Evolutionary conservation across 805 yeast species (phyloP).

Genomic region (Priceomyces medius): DNA sequence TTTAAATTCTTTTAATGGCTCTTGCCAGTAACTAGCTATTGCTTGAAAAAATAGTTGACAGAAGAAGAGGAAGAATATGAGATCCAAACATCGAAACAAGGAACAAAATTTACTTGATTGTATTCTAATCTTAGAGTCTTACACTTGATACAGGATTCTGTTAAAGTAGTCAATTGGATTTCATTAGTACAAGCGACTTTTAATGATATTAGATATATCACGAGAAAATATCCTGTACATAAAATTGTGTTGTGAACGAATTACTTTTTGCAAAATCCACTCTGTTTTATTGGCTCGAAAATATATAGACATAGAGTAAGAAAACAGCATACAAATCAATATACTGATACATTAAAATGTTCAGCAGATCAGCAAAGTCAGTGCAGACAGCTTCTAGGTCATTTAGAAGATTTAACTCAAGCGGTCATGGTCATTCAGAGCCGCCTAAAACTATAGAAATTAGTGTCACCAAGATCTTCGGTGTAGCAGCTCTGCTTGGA

Average conservation of each 20-base stretch:
- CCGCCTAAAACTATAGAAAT: slow-evolving; percentile 33
- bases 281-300: slow-evolving; percentile 4
- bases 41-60: too few species aligned
- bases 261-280: slow-evolving; percentile 2
- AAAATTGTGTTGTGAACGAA: slow-evolving; percentile 1
- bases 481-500: slow-evolving; percentile 41
- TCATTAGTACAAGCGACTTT: too few species aligned
- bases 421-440: slow-evolving; percentile 14
- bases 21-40: too few species aligned
- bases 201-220: too few species aligned
- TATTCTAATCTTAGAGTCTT: too few species aligned
- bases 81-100: too few species aligned
- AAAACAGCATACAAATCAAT: background rate
- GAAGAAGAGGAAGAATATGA: too few species aligned
- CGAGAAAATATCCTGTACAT: too few species aligned
- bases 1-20: too few species aligned
- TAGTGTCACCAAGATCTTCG: slow-evolving; percentile 41
- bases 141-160: too few species aligned
- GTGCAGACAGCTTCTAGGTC: slow-evolving; percentile 9
- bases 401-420: slow-evolving; percentile 21
- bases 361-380: slow-evolving; percentile 8
- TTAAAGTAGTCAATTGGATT: too few species aligned
- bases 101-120: too few species aligned
- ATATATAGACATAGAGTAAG: background rate
- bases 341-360: slow-evolving; percentile 9